Percentiles rank a stretch among this genome's conserved stretches.
Conservation (phyloP, 2,329 filamentous ascomycete species). For the Aspergillus sp. region DNA sequence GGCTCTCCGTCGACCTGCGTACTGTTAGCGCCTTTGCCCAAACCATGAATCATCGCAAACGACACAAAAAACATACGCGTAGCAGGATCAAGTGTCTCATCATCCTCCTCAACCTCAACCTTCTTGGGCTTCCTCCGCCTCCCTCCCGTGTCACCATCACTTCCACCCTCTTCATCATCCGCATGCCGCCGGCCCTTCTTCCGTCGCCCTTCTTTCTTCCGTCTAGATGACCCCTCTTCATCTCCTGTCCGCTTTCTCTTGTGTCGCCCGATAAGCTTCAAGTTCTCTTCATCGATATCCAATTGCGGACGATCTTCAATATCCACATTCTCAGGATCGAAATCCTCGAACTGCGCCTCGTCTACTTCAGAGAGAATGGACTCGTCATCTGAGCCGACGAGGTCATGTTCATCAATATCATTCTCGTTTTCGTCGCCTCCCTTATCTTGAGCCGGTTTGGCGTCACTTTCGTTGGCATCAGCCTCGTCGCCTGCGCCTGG, state of each 20-base stretch:
- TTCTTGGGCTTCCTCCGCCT: slow-evolving; percentile 54
- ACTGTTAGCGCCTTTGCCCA: slow-evolving; percentile 2
- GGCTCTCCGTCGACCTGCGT: slow-evolving; percentile 67
- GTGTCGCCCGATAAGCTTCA: slow-evolving; percentile 61
- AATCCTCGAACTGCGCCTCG: slow-evolving; percentile 65
- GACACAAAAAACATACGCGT: slow-evolving; percentile 58
- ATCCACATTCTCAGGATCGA: slow-evolving; percentile 60
- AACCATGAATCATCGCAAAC: background rate
- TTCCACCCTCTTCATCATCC: slow-evolving; percentile 60
- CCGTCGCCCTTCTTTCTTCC: slow-evolving; percentile 57
- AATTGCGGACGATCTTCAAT: slow-evolving; percentile 60
- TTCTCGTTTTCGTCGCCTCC: slow-evolving; percentile 33
- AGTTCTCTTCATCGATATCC: slow-evolving; percentile 61
- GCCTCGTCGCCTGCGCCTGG: slow-evolving; percentile 26
- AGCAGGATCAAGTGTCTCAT: slow-evolving; percentile 78
- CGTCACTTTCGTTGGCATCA: slow-evolving; percentile 25
- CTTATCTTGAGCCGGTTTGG: slow-evolving; percentile 17
- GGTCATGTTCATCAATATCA: slow-evolving; percentile 9
- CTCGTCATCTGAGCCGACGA: slow-evolving; percentile 56
- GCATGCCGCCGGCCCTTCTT: slow-evolving; percentile 69
- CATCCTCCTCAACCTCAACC: slow-evolving; percentile 64
- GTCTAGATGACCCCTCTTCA: slow-evolving; percentile 68
- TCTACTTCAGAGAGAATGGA: slow-evolving; percentile 64
- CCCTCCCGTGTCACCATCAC: slow-evolving; percentile 47
- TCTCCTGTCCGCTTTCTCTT: slow-evolving; percentile 64